Evolutionary conservation across 305 asterid genomes (phyloP).

Genomic region (Coffea humblotiana): DNA sequence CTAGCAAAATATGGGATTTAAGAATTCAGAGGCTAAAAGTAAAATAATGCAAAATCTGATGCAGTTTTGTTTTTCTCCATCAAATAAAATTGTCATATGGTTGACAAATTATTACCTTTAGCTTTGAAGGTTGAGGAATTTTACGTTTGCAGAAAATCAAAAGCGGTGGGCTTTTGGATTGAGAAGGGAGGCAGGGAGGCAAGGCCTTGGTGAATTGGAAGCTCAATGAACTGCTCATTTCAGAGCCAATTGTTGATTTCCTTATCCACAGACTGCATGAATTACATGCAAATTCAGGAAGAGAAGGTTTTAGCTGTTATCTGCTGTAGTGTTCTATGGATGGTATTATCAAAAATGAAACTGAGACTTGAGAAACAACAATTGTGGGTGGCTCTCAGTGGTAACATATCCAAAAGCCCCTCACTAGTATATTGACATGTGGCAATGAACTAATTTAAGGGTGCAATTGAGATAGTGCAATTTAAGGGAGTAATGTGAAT

Average conservation of each 20-base stretch:
- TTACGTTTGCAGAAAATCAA: constrained; percentile 34
- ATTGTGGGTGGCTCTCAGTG: not conserved
- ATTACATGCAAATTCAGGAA: not conserved
- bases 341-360: not conserved
- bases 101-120: not conserved
- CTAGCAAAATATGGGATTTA: not conserved
- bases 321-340: not conserved
- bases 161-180: constrained; percentile 27
- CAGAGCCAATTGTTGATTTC: constrained; percentile 35
- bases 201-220: constrained; percentile 54
- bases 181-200: constrained; percentile 48
- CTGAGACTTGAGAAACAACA: not conserved
- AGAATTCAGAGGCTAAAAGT: not conserved
- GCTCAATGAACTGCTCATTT: constrained; percentile 60
- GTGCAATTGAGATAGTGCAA: too few relatives aligned
- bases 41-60: too few relatives aligned
- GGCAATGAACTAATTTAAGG: not conserved
- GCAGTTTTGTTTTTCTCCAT: too few relatives aligned
- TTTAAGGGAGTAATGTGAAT: too few relatives aligned
- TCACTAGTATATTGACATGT: not conserved
- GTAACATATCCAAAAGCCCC: not conserved
- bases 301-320: not conserved
- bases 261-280: constrained; percentile 36
- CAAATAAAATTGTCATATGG: too few relatives aligned
- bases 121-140: not conserved